phyloP scores from a whole-genome alignment of 2,329 filamentous ascomycete species.

The Cercospora zeae-maydis region DNA sequence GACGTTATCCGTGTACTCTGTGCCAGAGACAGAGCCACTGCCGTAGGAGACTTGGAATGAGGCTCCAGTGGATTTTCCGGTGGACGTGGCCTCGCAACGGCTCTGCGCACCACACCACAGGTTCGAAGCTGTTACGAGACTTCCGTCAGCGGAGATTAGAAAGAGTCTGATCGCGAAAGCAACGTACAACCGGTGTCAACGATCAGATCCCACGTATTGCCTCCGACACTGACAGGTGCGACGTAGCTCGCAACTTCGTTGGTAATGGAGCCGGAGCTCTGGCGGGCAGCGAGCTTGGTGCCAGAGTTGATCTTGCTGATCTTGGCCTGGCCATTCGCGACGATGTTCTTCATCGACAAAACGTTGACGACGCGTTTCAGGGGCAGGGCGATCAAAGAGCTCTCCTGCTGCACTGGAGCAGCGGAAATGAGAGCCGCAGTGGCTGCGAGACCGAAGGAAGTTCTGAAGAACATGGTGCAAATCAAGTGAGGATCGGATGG shows the following conservation, averaged over 20 bases:
- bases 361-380: conserved; percentile 15
- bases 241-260: conserved; percentile 24
- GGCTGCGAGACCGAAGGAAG: conserved; percentile 17
- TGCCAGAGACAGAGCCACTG: conserved; percentile 23
- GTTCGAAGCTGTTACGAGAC: conserved; percentile 21
- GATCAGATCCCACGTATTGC: conserved; percentile 19
- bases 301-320: conserved; percentile 17
- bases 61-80: conserved; percentile 19
- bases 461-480: conserved; percentile 19
- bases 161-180: not conserved
- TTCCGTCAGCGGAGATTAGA: conserved; percentile 5
- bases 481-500: not conserved
- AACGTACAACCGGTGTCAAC: conserved; percentile 24
- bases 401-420: conserved; percentile 12
- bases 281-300: not conserved
- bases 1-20: conserved; percentile 22
- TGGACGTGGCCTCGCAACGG: conserved; percentile 21
- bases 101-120: conserved; percentile 25
- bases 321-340: conserved; percentile 14
- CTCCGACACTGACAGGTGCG: conserved; percentile 20
- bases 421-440: conserved; percentile 16
- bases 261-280: conserved; percentile 20
- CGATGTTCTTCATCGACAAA: conserved; percentile 18
- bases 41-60: conserved; percentile 20
- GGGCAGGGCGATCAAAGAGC: conserved; percentile 5